Conservation (phyloP, 2,329 filamentous ascomycete genomes). For the Didymellaceae sp. region DNA sequence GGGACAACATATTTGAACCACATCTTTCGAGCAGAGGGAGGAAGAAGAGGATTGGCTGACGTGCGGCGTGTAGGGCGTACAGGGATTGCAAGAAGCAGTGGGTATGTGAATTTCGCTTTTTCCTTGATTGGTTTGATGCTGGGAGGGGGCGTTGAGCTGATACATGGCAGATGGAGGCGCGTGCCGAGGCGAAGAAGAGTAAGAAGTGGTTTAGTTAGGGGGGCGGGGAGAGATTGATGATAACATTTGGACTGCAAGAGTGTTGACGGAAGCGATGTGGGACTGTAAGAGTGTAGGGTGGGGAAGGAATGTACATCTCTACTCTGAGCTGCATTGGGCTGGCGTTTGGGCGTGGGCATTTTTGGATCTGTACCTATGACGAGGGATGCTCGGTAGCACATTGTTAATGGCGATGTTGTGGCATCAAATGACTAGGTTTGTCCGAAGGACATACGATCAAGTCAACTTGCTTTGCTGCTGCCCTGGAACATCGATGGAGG, state of each 20-base stretch:
- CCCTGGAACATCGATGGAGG: too few relatives aligned
- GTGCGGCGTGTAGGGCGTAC: slow-evolving; percentile 71
- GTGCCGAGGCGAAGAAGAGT: slow-evolving; percentile 31
- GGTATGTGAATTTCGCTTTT: slow-evolving; percentile 74
- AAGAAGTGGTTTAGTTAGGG: slow-evolving; percentile 30
- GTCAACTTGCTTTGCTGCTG: too few relatives aligned
- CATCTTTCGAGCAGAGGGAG: too few relatives aligned
- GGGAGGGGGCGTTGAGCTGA: background rate
- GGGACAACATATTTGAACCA: too few relatives aligned
- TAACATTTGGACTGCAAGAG: too few relatives aligned
- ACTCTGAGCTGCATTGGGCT: slow-evolving; percentile 8
- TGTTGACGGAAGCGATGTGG: background rate
- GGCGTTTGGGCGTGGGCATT: slow-evolving; percentile 7
- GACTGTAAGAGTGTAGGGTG: background rate
- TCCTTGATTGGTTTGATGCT: too few relatives aligned
- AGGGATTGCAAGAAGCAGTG: slow-evolving; percentile 94
- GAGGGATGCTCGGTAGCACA: too few relatives aligned
- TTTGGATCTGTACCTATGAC: too few relatives aligned
- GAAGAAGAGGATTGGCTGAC: background rate
- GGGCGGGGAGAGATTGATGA: background rate
- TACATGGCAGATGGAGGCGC: slow-evolving; percentile 25
- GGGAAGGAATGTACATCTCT: background rate
- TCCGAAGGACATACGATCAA: too few relatives aligned
- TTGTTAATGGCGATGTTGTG: too few relatives aligned
- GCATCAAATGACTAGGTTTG: too few relatives aligned